A percentile compares a stretch with the other conserved stretches of the same genome.
Evolutionary conservation across 305 asterid genomes (phyloP).

Genomic region (Petunia hybrid): DNA sequence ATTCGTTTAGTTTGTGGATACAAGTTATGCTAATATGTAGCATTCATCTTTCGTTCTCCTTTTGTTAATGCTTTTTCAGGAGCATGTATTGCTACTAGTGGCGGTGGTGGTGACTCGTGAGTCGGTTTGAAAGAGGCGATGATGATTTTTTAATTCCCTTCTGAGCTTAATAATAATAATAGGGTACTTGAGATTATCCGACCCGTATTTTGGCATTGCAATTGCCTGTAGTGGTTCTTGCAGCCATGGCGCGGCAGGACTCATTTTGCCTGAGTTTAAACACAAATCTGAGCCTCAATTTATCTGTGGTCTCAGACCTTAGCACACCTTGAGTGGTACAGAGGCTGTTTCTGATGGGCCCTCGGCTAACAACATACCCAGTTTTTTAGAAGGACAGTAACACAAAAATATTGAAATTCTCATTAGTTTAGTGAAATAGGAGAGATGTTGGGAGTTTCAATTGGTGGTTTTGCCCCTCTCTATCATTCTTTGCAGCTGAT

Average conservation of each 20-base stretch:
- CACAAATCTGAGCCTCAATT: slow-evolving; percentile 38
- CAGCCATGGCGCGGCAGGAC: slow-evolving; percentile 38
- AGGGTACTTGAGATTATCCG: background rate
- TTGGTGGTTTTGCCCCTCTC: slow-evolving; percentile 3
- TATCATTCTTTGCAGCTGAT: background rate
- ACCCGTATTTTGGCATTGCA: slow-evolving; percentile 35
- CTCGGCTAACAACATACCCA: too few relatives aligned
- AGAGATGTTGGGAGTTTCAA: slow-evolving; percentile 9
- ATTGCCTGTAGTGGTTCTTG: slow-evolving; percentile 31
- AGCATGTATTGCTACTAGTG: background rate
- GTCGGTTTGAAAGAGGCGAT: slow-evolving; percentile 1
- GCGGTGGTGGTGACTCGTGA: background rate
- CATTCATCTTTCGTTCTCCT: background rate
- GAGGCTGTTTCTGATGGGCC: too few relatives aligned
- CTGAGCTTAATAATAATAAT: background rate
- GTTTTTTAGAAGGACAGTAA: too few relatives aligned
- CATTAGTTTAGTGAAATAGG: slow-evolving; percentile 26
- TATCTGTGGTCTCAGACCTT: background rate
- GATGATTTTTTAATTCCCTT: background rate
- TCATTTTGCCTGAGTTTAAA: background rate
- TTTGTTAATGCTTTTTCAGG: background rate
- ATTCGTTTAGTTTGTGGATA: too few relatives aligned
- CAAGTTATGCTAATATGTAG: too few relatives aligned
- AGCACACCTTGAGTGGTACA: too few relatives aligned
- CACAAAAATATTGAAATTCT: background rate